Base-by-base conservation (phyloP, 805 yeast genomes). In the Ogataea glucozyma region DNA sequence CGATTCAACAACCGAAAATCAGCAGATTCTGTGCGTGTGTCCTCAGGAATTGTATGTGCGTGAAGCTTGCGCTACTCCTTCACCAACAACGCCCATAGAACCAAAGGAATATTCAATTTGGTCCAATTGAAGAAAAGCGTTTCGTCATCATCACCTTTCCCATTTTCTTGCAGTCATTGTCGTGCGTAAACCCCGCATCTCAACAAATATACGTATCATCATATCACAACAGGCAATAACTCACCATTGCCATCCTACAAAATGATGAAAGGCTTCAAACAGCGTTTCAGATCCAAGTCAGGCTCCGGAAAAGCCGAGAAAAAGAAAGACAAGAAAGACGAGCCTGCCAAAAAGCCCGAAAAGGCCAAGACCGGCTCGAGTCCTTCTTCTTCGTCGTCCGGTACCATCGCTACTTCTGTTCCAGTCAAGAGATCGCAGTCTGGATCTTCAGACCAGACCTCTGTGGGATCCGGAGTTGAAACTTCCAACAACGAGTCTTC, bases 261-360 rank as follows among this genome's bases (percentile, higher is more conserved):
- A 56, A 81, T 81, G 88, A 81, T 81, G 86, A 81, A 80, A 67
- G 86, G 86, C 21, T 81, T 81, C 64, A 81, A 80, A 58, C 85
- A 81, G 58, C 69, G 79, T 58, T 72, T 72, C 41, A 61, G 65
- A 44, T 62, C 74, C 34, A 71, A 62, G 53, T 54, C 61, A 60
- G 59, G 61, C 37, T 60, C 51, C 40, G 56, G 54, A 26, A 58
- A 58, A 41, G 61, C 58, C 23, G 69, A 66, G 42, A 69, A 72
- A 46, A 70, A 74, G 60, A 71, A 73, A 38, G 65, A 72, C 49
- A 60, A 66, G 37, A 65, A 63, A 42, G 70, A 67, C 30, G 60
- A 59, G 31, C 17, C 47, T 6, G 21, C 41, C 10, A 61, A 57
- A 26, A 60, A 51, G 33, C 38, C 64, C 35, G 59, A 52, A 21